Evolutionary conservation across 768 basidiomycete genomes (phyloP).

Genomic region (Pholiota conissans): DNA sequence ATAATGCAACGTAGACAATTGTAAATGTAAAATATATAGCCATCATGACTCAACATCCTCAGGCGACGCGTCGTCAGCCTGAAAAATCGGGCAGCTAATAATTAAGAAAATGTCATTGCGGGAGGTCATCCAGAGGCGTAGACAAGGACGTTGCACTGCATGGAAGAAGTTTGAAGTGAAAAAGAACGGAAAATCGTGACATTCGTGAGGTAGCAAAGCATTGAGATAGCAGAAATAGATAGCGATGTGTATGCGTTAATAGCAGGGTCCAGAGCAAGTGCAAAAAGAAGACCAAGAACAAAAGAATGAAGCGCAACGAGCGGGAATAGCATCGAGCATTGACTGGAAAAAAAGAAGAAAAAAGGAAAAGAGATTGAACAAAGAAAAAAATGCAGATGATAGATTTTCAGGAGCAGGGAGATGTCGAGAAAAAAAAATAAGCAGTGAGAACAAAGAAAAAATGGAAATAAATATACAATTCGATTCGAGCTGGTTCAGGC

Average conservation of each 20-base stretch:
- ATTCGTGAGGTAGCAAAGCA: constrained; percentile 4
- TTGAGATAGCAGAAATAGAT: constrained; percentile 8
- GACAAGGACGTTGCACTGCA: constrained; percentile 5
- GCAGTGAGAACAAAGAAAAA: constrained; percentile 3
- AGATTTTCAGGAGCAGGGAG: neutral
- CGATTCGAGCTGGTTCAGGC: constrained; percentile 17
- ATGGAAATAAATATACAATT: neutral
- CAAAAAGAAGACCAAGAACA: constrained; percentile 6
- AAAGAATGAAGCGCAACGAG: constrained; percentile 9
- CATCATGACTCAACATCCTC: too few species aligned
- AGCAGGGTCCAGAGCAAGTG: neutral
- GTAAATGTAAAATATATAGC: neutral
- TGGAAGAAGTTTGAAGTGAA: neutral
- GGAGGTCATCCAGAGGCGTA: constrained; percentile 7
- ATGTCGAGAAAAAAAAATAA: constrained; percentile 2
- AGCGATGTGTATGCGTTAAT: constrained; percentile 7
- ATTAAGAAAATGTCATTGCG: neutral
- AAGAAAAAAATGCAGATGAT: neutral
- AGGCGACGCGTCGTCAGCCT: neutral
- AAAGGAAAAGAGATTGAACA: too few species aligned
- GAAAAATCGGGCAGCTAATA: neutral
- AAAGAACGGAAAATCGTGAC: constrained; percentile 13
- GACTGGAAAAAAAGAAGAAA: constrained; percentile 2
- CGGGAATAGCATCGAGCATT: neutral
- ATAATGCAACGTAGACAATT: neutral